Conservation (phyloP, 352 stramenopile genomes). For the Plasmopara halstedii region DNA sequence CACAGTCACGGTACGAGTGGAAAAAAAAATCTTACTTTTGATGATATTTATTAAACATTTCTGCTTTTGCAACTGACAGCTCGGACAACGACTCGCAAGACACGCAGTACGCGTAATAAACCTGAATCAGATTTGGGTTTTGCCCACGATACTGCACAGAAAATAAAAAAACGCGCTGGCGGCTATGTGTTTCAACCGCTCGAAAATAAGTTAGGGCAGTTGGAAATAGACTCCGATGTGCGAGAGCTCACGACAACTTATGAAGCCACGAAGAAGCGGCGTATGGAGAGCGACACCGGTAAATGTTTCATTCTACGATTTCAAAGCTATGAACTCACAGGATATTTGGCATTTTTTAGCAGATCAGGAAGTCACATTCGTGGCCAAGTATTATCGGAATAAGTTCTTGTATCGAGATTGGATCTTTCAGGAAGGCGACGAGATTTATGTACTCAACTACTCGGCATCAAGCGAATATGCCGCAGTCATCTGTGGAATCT, state of each 20-base stretch:
- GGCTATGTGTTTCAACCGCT: slow-evolving; percentile 62
- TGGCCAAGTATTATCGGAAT: slow-evolving; percentile 62
- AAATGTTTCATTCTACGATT: slow-evolving; percentile 5
- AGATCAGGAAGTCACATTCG: slow-evolving; percentile 32
- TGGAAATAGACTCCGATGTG: slow-evolving; percentile 64
- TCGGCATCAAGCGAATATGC: slow-evolving; percentile 47
- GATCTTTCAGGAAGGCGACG: slow-evolving; percentile 74
- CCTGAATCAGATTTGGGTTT: slow-evolving; percentile 24
- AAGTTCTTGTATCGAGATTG: slow-evolving; percentile 71
- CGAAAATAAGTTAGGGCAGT: slow-evolving; percentile 63
- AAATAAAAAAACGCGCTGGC: slow-evolving; percentile 61
- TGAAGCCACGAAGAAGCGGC: slow-evolving; percentile 57
- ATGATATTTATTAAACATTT: too few relatives aligned
- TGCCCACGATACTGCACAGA: slow-evolving; percentile 46
- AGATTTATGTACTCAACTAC: slow-evolving; percentile 66
- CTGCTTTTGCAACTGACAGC: too few relatives aligned
- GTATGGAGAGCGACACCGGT: slow-evolving; percentile 40
- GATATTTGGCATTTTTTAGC: slow-evolving; percentile 3
- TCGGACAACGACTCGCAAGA: slow-evolving; percentile 67
- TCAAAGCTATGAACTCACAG: slow-evolving; percentile 12
- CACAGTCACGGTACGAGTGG: slow-evolving; percentile 29
- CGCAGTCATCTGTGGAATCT: slow-evolving; percentile 62
- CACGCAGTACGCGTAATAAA: slow-evolving; percentile 61
- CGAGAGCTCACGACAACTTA: slow-evolving; percentile 44
- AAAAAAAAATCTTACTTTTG: neutral